Evolutionary conservation across 148 eudicot genomes (phyloP).

Genomic region (Cornus kousa): DNA sequence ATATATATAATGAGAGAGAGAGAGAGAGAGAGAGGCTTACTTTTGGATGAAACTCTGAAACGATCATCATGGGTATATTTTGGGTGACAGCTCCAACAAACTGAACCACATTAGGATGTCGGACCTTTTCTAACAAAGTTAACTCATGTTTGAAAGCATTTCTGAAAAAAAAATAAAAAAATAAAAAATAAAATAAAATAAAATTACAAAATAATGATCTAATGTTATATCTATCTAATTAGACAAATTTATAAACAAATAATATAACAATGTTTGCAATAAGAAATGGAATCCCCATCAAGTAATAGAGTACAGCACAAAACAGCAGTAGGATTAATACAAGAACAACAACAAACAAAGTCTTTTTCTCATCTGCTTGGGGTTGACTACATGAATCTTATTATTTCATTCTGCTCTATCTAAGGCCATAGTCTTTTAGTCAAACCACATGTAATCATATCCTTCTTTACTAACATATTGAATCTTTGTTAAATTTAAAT

Average conservation of each 20-base stretch:
- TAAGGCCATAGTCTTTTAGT: too few species aligned
- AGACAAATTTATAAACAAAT: neutral
- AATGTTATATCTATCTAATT: neutral
- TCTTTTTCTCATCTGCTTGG: too few species aligned
- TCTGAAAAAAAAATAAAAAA: slow-evolving; percentile 55
- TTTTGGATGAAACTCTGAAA: slow-evolving; percentile 78
- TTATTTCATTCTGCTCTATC: too few species aligned
- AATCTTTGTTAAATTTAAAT: too few species aligned
- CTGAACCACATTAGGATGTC: slow-evolving; percentile 97
- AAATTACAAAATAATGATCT: neutral
- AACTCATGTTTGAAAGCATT: slow-evolving; percentile 85
- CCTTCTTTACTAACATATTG: too few species aligned
- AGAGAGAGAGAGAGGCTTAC: slow-evolving; percentile 28
- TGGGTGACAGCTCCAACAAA: slow-evolving; percentile 99
- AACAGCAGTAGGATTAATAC: neutral
- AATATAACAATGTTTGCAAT: neutral
- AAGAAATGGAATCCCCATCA: neutral
- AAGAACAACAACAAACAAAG: neutral
- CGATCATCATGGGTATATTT: slow-evolving; percentile 97
- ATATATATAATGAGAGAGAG: too few species aligned
- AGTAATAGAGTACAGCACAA: neutral
- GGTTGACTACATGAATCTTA: too few species aligned
- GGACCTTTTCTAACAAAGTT: slow-evolving; percentile 85
- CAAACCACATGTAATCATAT: too few species aligned
- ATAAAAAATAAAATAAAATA: too few species aligned